Conservation (phyloP, 129 eudicot genomes). For the Saposhnikovia divaricata region DNA sequence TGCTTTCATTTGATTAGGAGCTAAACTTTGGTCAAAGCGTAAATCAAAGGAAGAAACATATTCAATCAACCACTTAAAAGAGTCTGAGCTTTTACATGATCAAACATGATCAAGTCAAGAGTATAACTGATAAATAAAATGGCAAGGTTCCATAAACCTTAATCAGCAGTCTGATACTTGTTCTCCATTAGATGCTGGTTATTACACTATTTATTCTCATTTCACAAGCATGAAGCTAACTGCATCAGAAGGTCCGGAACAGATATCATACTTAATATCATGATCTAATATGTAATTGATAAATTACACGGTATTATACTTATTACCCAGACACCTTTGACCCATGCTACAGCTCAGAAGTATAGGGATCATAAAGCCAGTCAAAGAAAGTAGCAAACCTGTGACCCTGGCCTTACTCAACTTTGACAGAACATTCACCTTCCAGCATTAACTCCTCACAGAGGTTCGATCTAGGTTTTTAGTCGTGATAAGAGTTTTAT, state of each 20-base stretch:
- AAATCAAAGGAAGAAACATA: constrained; percentile 29
- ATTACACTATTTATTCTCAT: not conserved
- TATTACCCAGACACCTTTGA: no score
- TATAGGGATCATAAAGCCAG: no score
- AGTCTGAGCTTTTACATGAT: not conserved
- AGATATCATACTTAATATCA: not conserved
- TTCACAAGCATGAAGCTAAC: not conserved
- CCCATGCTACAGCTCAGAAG: no score
- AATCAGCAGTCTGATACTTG: not conserved
- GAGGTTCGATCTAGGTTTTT: not conserved
- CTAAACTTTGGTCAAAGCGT: constrained; percentile 43
- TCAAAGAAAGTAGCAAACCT: no score
- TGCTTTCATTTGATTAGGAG: constrained; percentile 37
- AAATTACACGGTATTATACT: no score
- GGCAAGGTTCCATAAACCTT: not conserved
- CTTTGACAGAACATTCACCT: no score
- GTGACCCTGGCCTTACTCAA: no score
- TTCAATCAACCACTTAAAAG: not conserved
- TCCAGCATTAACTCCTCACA: not conserved
- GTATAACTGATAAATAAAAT: not conserved
- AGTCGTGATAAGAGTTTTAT: not conserved
- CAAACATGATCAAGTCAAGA: not conserved
- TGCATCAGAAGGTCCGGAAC: not conserved
- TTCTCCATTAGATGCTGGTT: not conserved
- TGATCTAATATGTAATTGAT: no score